Evolutionary conservation across 345 rosid genomes (phyloP), one percentile per base, ranked within the genome.

Genomic region (Rhodomyrtus tomentosa): DNA sequence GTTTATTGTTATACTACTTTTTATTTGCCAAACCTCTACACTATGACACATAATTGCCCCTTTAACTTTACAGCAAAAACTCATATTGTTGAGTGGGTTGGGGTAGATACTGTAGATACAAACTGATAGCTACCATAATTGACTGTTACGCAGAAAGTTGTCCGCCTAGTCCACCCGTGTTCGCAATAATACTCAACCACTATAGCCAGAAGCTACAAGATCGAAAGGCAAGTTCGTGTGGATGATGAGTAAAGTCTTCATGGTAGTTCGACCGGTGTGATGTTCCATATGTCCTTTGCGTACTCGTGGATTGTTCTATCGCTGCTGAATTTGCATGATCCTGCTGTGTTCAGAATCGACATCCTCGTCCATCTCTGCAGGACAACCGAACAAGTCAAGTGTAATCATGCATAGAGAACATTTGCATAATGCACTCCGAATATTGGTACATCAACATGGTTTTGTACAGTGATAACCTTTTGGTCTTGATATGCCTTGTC

Each of bases 311-410:
- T 90, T 6, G 94, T 90, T 49, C 92, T 81, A 87, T 93, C 93
- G 56, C 94, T 90, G 90, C 95, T 91, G 91, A 93, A 88, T 89
- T 92, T 91, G 90, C 85, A 87, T 2, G 92, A 92, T 25, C 94
- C 92, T 10, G 95, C 93, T 4, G 92, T 90, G 85, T 93, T 93
- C 92, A 92, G 81, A 74, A 92, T 89, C 55, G 96, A 92, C 94
- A 90, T 90, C 85, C 85, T 90, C 52, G 92, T 93, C 94, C 93
- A 91, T 85, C 87, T 87, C 93, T 92, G 93, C 85, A 53, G 55
- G 79, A 68, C 79, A 4, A 36, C 25, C 24, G 0, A 68, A 68
- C 3, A 68, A 32, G 76, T 68, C 24, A 7, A 62, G 42, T 32
- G 79, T 68, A 18, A 68, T 4, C 36, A 68, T 8, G 79, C 45